Evolutionary conservation across 306 rosid genomes (phyloP).

Genomic region (Trifolium pratense): DNA sequence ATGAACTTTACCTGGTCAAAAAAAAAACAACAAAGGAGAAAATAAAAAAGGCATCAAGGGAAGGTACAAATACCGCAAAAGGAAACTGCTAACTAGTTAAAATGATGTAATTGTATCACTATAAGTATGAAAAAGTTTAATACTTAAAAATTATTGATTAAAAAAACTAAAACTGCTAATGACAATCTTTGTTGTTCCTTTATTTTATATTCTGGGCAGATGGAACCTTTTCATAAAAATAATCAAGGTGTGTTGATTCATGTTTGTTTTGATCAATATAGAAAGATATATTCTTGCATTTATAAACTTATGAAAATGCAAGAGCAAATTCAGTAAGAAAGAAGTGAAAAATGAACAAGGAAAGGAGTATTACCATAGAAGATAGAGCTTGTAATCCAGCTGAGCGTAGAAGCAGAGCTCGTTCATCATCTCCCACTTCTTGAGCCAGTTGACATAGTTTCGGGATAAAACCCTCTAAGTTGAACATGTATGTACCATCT

Average conservation of each 20-base stretch:
- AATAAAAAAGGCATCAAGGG: slow-evolving; percentile 41
- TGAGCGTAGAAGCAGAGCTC: slow-evolving; percentile 73
- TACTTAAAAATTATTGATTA: slow-evolving; percentile 7
- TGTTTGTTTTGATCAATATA: slow-evolving; percentile 38
- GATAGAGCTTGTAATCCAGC: slow-evolving; percentile 81
- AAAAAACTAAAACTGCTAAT: slow-evolving; percentile 29
- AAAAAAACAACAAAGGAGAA: slow-evolving; percentile 35
- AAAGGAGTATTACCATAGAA: slow-evolving; percentile 63
- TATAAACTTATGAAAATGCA: slow-evolving; percentile 23
- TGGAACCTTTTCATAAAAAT: slow-evolving; percentile 22
- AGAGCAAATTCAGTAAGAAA: slow-evolving; percentile 15
- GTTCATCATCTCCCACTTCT: slow-evolving; percentile 76
- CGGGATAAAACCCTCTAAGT: slow-evolving; percentile 94
- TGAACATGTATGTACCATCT: slow-evolving; percentile 93
- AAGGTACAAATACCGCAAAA: slow-evolving; percentile 37
- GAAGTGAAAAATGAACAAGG: slow-evolving; percentile 33
- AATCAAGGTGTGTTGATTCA: slow-evolving; percentile 26
- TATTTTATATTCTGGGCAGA: slow-evolving; percentile 13
- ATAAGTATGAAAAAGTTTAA: slow-evolving; percentile 33
- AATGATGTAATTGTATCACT: slow-evolving; percentile 18
- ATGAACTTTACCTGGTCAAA: slow-evolving; percentile 76
- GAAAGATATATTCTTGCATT: slow-evolving; percentile 9
- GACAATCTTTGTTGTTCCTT: slow-evolving; percentile 23
- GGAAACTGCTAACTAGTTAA: slow-evolving; percentile 13
- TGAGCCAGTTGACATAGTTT: slow-evolving; percentile 93